Conservation (phyloP, 768 basidiomycete genomes). For the Grammothele lineata region DNA sequence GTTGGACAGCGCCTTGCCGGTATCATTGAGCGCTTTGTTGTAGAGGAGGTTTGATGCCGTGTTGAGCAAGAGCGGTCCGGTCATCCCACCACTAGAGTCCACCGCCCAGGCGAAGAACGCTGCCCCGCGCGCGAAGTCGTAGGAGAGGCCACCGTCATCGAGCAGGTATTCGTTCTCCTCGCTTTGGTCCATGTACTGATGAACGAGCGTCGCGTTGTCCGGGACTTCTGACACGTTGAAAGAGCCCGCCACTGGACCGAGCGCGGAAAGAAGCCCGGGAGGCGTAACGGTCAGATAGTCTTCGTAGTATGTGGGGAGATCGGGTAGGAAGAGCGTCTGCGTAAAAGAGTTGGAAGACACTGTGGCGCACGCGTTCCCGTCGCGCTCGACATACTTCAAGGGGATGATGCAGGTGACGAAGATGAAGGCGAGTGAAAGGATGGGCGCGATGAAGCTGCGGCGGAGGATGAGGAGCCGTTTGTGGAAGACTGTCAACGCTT, state of each 20-base stretch:
- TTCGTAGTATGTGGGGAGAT: too few relatives aligned
- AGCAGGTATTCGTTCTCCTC: slow-evolving; percentile 48
- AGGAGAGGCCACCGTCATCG: slow-evolving; percentile 62
- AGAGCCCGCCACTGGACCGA: slow-evolving; percentile 48
- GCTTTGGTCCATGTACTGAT: slow-evolving; percentile 51
- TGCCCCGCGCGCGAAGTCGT: slow-evolving; percentile 45
- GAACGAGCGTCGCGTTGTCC: slow-evolving; percentile 59
- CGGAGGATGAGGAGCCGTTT: too few relatives aligned
- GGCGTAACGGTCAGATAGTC: neutral
- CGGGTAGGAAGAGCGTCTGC: too few relatives aligned
- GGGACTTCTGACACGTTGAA: slow-evolving; percentile 46
- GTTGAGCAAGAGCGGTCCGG: slow-evolving; percentile 61
- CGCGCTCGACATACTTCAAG: neutral
- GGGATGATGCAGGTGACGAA: neutral
- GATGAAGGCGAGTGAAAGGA: neutral
- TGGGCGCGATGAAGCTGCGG: neutral
- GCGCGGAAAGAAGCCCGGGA: neutral
- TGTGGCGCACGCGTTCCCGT: neutral
- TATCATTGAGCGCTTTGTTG: slow-evolving; percentile 54
- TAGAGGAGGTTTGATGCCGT: slow-evolving; percentile 64
- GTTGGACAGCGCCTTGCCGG: slow-evolving; percentile 32
- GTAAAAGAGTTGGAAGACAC: too few relatives aligned
- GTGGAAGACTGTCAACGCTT: too few relatives aligned
- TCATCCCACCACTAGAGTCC: slow-evolving; percentile 48
- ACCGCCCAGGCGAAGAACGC: slow-evolving; percentile 72